These are phyloP conservation scores for Cenchrus fungigraminus DNA, from an alignment of 176 grass and related monocot genomes.

Conservation along the genomic window DNA sequence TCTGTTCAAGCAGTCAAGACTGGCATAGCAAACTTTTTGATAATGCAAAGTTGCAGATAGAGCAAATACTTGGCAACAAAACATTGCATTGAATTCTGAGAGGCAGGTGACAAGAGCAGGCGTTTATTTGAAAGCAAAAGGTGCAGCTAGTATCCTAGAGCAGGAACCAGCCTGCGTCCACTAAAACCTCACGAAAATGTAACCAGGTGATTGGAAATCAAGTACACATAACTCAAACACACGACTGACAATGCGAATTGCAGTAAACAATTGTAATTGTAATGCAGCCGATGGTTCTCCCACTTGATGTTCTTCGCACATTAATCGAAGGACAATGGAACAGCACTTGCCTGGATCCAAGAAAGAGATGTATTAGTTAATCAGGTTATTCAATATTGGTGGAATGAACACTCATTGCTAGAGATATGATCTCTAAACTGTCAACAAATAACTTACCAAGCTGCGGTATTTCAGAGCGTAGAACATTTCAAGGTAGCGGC, in stretches of 20 bases:
- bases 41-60: background rate
- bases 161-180: slow-evolving; percentile 26
- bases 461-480: slow-evolving; percentile 91
- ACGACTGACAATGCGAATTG: slow-evolving; percentile 38
- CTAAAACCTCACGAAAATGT: slow-evolving; percentile 16
- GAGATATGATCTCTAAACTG: background rate
- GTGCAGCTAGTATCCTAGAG: slow-evolving; percentile 4
- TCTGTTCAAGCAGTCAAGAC: background rate
- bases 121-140: slow-evolving; percentile 44
- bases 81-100: slow-evolving; percentile 39
- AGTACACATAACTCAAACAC: slow-evolving; percentile 17
- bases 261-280: slow-evolving; percentile 22
- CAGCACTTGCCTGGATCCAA: slow-evolving; percentile 49
- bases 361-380: background rate
- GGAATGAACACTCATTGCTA: background rate
- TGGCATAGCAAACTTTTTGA: background rate
- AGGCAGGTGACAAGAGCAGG: slow-evolving; percentile 2
- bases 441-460: slow-evolving; percentile 55
- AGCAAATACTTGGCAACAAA: slow-evolving; percentile 18
- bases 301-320: background rate
- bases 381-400: background rate
- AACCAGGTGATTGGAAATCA: slow-evolving; percentile 2
- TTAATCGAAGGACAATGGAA: slow-evolving; percentile 63
- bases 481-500: slow-evolving; percentile 97
- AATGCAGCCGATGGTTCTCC: slow-evolving; percentile 28